phyloP scores from a whole-genome alignment of 1,284 basidiomycete genomes.

The Coniophora puteana region DNA sequence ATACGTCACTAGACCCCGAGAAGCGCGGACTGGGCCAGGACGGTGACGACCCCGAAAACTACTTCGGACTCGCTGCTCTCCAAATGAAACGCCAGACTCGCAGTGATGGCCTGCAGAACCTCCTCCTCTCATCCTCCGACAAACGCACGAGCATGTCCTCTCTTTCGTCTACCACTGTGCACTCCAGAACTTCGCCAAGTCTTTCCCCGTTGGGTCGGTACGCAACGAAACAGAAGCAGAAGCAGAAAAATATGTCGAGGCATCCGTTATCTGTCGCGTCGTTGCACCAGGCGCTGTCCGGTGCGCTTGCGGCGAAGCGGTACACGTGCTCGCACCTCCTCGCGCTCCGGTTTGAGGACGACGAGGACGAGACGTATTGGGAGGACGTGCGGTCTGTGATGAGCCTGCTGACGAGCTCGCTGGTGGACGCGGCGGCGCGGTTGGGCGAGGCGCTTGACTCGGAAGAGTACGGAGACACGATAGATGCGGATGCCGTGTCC shows the following conservation, averaged over 20 bases:
- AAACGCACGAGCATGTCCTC: no score
- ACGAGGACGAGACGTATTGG: slow-evolving; percentile 72
- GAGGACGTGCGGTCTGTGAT: slow-evolving; percentile 75
- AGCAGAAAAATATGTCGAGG: slow-evolving; percentile 51
- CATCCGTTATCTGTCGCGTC: slow-evolving; percentile 65
- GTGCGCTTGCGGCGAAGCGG: slow-evolving; percentile 63
- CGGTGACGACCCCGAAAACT: slow-evolving; percentile 23
- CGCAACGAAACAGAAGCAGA: slow-evolving; percentile 50
- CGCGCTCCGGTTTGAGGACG: slow-evolving; percentile 64
- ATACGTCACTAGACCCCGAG: slow-evolving; percentile 22
- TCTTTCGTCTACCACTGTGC: no score
- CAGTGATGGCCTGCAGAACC: slow-evolving; percentile 44
- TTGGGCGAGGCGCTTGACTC: slow-evolving; percentile 60
- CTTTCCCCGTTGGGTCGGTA: slow-evolving; percentile 15
- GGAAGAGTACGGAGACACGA: slow-evolving; percentile 43
- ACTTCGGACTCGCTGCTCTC: slow-evolving; percentile 60
- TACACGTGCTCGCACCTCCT: slow-evolving; percentile 75
- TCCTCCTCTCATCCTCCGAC: slow-evolving; percentile 38
- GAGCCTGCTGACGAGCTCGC: slow-evolving; percentile 58
- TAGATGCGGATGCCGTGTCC: slow-evolving; percentile 47
- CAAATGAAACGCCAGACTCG: slow-evolving; percentile 51
- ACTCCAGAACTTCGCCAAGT: slow-evolving; percentile 19
- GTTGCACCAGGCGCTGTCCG: slow-evolving; percentile 54
- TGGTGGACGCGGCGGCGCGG: slow-evolving; percentile 58
- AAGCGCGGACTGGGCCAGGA: slow-evolving; percentile 15